Conservation (phyloP, 2,329 filamentous ascomycete species). For the Leptographium lundbergii region DNA sequence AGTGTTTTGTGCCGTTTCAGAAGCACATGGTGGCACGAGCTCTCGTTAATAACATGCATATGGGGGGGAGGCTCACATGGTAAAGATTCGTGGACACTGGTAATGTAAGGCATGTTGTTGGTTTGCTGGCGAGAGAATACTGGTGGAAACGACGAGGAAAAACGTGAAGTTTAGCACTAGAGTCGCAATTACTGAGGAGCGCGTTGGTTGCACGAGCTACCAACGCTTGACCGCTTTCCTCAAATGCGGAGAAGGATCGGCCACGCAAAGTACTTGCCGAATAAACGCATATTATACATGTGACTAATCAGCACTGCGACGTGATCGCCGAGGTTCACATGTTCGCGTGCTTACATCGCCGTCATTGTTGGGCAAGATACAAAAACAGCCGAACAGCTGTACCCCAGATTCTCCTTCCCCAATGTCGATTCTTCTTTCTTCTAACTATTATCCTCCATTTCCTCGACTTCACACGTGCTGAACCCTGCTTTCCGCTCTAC, state of each 20-base stretch:
- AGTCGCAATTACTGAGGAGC: too few relatives aligned
- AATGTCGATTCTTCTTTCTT: background rate
- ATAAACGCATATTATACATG: background rate
- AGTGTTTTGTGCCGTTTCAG: background rate
- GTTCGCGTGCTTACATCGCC: background rate
- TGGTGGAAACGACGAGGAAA: background rate
- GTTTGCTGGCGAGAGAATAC: background rate
- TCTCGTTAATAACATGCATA: background rate
- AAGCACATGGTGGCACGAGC: background rate
- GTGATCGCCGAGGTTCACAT: conserved; percentile 9
- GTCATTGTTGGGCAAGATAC: background rate
- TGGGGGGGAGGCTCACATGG: conserved; percentile 45
- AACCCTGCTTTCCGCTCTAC: background rate
- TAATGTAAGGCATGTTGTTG: conserved; percentile 48
- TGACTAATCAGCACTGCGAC: background rate
- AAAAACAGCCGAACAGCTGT: background rate
- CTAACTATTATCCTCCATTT: background rate
- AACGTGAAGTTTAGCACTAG: background rate
- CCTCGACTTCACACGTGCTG: background rate
- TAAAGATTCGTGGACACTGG: conserved; percentile 64
- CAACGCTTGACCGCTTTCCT: background rate
- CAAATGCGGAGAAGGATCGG: background rate
- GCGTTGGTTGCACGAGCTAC: background rate
- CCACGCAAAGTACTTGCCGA: background rate
- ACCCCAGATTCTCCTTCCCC: background rate